Evolutionary conservation across 371 early-diverging fungal genomes (phyloP).

Genomic region (Rhizomucor miehei): DNA sequence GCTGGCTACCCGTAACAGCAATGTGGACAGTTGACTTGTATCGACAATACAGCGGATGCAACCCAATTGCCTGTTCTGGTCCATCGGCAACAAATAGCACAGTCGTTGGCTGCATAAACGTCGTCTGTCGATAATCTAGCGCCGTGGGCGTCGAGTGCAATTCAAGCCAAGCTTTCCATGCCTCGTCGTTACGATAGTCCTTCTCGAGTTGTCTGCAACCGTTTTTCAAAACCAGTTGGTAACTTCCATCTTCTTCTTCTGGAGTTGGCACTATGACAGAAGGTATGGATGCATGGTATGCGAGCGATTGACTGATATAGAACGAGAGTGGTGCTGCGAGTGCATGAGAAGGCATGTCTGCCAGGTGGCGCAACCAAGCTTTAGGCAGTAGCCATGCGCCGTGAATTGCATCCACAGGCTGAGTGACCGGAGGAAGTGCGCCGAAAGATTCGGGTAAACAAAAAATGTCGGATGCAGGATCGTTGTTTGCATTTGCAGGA

Average conservation of each 20-base stretch:
- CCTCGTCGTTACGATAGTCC: conserved; percentile 4
- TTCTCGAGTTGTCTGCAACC: conserved; percentile 5
- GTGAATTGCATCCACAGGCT: conserved; percentile 38
- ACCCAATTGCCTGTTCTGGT: conserved; percentile 21
- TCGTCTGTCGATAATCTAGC: conserved; percentile 15
- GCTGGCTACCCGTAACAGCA: conserved; percentile 21
- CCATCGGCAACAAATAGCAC: conserved; percentile 29
- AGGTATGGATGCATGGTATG: conserved; percentile 21
- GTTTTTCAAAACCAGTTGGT: conserved; percentile 2
- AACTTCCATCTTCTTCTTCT: conserved; percentile 4
- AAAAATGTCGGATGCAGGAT: conserved; percentile 9
- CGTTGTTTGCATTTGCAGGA: conserved; percentile 20
- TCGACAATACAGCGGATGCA: conserved; percentile 33
- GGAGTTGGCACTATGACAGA: conserved; percentile 28
- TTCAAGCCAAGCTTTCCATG: conserved; percentile 13
- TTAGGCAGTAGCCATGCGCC: conserved; percentile 35
- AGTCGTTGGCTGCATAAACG: conserved; percentile 8
- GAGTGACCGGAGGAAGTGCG: conserved; percentile 21
- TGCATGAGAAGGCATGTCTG: conserved; percentile 15
- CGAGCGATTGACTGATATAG: conserved; percentile 32
- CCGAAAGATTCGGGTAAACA: conserved; percentile 24
- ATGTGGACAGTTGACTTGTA: conserved; percentile 19
- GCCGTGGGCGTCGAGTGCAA: conserved; percentile 12
- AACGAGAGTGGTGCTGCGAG: conserved; percentile 24
- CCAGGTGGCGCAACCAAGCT: conserved; percentile 30